phyloP scores from a whole-genome alignment of 257 asterid genomes.

The Solanum acaule region DNA sequence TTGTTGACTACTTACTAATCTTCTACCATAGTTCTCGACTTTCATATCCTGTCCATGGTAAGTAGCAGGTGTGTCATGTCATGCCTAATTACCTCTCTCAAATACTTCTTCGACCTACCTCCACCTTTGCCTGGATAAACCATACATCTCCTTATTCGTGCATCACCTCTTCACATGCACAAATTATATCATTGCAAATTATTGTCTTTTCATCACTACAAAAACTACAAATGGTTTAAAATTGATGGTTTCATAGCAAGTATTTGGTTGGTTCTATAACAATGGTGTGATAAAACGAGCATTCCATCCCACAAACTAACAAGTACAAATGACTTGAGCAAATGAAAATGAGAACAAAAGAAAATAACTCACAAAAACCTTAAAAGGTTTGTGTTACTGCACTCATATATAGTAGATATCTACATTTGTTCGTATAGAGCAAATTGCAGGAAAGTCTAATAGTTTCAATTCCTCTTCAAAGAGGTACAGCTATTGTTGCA shows the following conservation, averaged over 20 bases:
- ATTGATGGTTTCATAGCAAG: neutral
- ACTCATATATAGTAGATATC: neutral
- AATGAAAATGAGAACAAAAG: neutral
- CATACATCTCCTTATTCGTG: accelerated
- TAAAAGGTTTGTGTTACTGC: neutral
- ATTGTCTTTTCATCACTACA: neutral
- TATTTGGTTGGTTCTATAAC: neutral
- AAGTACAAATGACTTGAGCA: neutral
- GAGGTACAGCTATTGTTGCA: constrained; percentile 1
- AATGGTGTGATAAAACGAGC: neutral
- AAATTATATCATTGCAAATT: neutral
- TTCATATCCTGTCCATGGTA: neutral
- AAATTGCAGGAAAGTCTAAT: neutral
- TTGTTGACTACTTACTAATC: neutral
- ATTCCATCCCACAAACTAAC: neutral
- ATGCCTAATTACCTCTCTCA: neutral
- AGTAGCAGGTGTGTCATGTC: neutral
- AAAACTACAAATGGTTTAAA: neutral
- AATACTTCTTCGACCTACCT: neutral
- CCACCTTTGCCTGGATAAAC: accelerated
- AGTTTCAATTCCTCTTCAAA: constrained; percentile 5
- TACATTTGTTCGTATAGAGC: neutral
- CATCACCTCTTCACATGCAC: accelerated
- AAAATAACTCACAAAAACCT: neutral
- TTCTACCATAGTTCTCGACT: neutral